Base-by-base conservation (phyloP, 768 basidiomycete species). In the Naganishia antarctica region DNA sequence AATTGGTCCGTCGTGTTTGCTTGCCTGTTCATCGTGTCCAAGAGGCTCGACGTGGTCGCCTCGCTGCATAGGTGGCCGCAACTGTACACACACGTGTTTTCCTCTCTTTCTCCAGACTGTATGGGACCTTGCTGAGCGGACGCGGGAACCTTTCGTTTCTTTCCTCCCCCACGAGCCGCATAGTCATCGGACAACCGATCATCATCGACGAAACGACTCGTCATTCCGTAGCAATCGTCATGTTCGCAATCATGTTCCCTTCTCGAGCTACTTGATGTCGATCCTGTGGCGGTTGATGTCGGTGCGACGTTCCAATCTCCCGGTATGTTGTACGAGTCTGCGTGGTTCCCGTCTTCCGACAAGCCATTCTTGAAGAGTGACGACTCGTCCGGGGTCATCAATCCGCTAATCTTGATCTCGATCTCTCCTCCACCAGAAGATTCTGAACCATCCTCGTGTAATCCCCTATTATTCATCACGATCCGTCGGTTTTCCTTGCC, bases 61-160 rank as follows among this genome's bases (percentile, higher is more conserved):
- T 57, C 63, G 32, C 50, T 21, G 29, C 62, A 63, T 15, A 49
- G 18, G 28, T 63, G 62, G 8, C 62, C 62, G 21, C 62, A 63
- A 16, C 40, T 58, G 29, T 59, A 43, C 3, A 26, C 18, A 34
- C 63, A 64, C n/a, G 28, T 21, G 18, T 40, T 25, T 40, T 44
- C 62, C 9, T 37, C 48, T 12, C 50, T 41, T 28, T 48, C 62
- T 13, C 62, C 49, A 11, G 41, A 29, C n/a, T 44, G 23, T 5
- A 18, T 29, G 1, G 61, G 61, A 15, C 61, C 66, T 23, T 67
- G 45, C 31, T 66, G 64, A 11, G 50, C 50, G 4, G 50, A 62
- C 21, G 64, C 60, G 18, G 67, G 67, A 0, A 68, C 64, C 31
- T 68, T 68, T 3, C 67, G 64, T 40, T 68, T 68, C 64, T 68